Conservation (phyloP, 208 protist genomes). For the Leishmania arabica region DNA sequence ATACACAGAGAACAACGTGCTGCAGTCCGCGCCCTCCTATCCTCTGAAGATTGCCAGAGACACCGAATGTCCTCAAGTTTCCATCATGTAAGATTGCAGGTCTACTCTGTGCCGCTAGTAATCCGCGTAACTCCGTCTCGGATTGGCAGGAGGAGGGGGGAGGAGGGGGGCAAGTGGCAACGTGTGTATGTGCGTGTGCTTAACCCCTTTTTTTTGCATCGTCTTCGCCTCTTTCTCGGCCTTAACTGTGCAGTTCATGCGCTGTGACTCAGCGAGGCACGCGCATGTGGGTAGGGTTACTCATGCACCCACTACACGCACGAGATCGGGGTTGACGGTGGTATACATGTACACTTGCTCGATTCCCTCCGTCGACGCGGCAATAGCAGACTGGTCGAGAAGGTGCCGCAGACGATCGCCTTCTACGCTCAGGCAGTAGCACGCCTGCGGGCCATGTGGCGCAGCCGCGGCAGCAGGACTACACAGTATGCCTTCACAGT, state of each 20-base stretch:
- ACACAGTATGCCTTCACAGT: not conserved
- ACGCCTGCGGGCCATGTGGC: not conserved
- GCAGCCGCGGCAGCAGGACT: not conserved
- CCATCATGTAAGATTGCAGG: not conserved
- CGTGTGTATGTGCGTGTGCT: slow-evolving; percentile 3
- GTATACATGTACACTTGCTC: slow-evolving; percentile 11
- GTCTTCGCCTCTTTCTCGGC: not conserved
- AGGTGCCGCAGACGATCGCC: slow-evolving; percentile 3
- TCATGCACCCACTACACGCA: not conserved
- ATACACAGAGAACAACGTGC: not conserved
- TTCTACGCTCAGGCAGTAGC: slow-evolving; percentile 3
- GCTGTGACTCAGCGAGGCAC: not conserved
- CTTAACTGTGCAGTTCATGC: not conserved
- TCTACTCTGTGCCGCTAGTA: not conserved
- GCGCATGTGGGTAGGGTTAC: not conserved
- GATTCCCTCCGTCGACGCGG: not conserved
- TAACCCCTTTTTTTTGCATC: not conserved
- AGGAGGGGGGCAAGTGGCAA: not conserved
- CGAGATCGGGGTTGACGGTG: slow-evolving; percentile 7
- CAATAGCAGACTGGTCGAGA: slow-evolving; percentile 1
- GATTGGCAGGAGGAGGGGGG: not conserved
- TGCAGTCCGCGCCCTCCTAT: not conserved
- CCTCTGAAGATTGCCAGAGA: not conserved
- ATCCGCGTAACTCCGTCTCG: not conserved
- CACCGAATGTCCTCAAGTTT: not conserved